Base-by-base conservation (phyloP, 1,284 basidiomycete genomes). In the Cryptococcus sp. region DNA sequence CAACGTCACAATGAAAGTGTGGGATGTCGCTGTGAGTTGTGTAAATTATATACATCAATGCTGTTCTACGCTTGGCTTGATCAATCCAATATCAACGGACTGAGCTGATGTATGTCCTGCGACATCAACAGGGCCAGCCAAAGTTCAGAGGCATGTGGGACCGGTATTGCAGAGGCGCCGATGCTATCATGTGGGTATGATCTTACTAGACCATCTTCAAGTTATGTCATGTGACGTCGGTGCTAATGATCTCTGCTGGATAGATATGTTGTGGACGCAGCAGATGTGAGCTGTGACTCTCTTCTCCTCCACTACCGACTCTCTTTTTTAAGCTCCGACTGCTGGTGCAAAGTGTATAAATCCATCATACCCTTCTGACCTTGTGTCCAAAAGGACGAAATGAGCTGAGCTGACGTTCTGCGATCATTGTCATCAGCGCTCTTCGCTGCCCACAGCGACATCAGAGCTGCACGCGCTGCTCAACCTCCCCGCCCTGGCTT, bases 131-230 rank as follows among this genome's bases (percentile, higher is more conserved):
- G 68, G 93, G 93, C 17, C 94, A 97, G 80, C 90, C 94, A 1
- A 89, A 93, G 71, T 99, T 97, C 72, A 86, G 94, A 48, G 80
- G 80, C 50, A 83, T 85, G 82, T 84, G 74, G 95, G 93, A 96
- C 78, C 82, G 95, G 44, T 99, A 98, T 76, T 96, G 93, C 76
- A 85, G 89, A 58, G 94, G 94, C 11, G 92, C 94, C 0, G 90
- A 94, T 68, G 94, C 94, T 8, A 89, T 99, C 47, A 86, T 98
- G 87, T 97, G 77, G 72, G 91, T 82, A 25, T 44, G 2, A 6
- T n/a, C n/a, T n/a, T n/a, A n/a, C n/a, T n/a, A n/a, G n/a, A n/a
- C 39, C 17, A 2, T 2, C n/a, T 22, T 20, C 49, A 45, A 43
- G 43, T 17, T 55, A 23, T 46, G 48, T 44, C 44, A 29, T 29